Base-by-base conservation (phyloP, 305 asterid genomes). In the Fraxinus platypoda region DNA sequence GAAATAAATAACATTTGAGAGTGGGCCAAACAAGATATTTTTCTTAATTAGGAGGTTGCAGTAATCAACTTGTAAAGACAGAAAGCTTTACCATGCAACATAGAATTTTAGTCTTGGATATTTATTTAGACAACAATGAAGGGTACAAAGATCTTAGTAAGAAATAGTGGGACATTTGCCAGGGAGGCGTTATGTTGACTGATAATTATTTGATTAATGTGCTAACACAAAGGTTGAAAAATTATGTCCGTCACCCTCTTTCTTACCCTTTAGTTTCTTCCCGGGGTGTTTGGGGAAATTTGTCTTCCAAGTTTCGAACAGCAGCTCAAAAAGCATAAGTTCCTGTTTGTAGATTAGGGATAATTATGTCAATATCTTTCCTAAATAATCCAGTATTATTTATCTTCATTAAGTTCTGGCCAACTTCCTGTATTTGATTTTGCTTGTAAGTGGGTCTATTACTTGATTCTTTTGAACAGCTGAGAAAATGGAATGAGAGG, bases 401-500 rank as follows among this genome's bases (percentile, higher is more conserved):
- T 26, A 75, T 78, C 35, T 81, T 54, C 62, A 75, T 46, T 59
- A 75, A 57, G 64, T 81, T 54, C 52, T 81, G 49, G 54, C 68
- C 70, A 68, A 74, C 57, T 80, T 84, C 80, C 73, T 76, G 75
- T 46, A 52, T 72, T 83, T 82, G 33, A 72, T 83, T 80, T 75
- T 74, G 41, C 76, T 72, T 72, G 30, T 62, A 52, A 64, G 31
- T 59, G 31, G 11, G 73, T 76, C 70, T 70, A 37, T 78, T 41
- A 74, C 57, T 72, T 68, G 76, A 17, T 74, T 49, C 30, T 76
- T 74, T 83, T 78, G 25, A 87, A 86, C 91, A 97, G 99, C 92
- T 97, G 82, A 88, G 95, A 88, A 97, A 94, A 84, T 97, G 99
- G 98, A 97, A 97, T 52, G 99, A 97, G 88, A 91, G 99, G 89